phyloP scores from a whole-genome alignment of 2,329 filamentous ascomycete species.

The Albophoma yamanashiensis region DNA sequence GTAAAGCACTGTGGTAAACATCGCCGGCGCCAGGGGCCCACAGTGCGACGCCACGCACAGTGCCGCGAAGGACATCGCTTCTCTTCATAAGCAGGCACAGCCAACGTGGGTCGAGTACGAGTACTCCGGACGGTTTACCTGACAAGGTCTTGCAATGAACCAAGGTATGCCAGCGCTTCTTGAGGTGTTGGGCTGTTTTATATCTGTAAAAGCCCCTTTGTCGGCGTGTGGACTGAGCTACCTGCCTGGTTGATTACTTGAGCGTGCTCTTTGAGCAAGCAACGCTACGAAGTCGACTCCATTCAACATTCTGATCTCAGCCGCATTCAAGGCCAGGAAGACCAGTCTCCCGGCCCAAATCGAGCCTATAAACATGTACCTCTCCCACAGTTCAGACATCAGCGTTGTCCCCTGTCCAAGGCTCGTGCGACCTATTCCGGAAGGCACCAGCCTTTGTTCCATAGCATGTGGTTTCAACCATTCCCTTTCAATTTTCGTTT shows the following conservation, averaged over 20 bases:
- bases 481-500: background rate
- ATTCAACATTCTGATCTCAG: background rate
- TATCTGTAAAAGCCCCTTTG: background rate
- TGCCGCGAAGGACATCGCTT: background rate
- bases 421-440: background rate
- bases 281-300: background rate
- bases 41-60: background rate
- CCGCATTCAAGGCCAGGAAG: background rate
- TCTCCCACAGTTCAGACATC: background rate
- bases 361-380: background rate
- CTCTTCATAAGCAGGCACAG: too few relatives aligned
- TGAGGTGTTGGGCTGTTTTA: background rate
- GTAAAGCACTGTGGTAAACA: background rate
- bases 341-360: background rate
- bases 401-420: background rate
- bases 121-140: too few relatives aligned
- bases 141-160: background rate
- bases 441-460: background rate
- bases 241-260: background rate
- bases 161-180: background rate
- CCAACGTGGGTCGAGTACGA: background rate
- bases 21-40: background rate
- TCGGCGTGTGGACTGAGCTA: background rate
- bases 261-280: background rate
- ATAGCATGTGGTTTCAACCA: background rate